Conservation (phyloP, 345 rosid species). For the Rubroshorea leprosula region DNA sequence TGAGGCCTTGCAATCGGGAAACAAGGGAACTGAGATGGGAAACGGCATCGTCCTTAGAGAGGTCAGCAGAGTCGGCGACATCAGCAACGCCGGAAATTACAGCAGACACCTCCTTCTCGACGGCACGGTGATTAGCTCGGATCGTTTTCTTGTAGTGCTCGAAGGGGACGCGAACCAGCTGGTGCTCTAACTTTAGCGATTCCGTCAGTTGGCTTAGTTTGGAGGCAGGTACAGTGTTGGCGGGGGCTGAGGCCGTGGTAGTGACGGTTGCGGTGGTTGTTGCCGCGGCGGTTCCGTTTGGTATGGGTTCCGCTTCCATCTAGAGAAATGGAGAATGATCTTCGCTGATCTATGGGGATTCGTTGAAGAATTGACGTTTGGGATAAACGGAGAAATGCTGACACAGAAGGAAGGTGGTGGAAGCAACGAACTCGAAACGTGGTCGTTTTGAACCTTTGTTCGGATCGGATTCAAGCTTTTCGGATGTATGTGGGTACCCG, state of each 20-base stretch:
- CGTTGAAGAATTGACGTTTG: neutral
- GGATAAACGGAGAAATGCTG: neutral
- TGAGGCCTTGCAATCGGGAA: conserved; percentile 90
- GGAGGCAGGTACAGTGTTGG: conserved; percentile 35
- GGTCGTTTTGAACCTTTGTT: neutral
- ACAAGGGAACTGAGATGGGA: conserved; percentile 71
- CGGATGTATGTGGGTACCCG: neutral
- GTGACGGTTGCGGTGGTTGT: conserved; percentile 24
- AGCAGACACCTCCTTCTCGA: conserved; percentile 77
- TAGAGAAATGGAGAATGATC: too few relatives aligned
- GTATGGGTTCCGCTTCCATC: conserved; percentile 47
- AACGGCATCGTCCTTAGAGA: conserved; percentile 64
- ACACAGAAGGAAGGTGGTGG: neutral
- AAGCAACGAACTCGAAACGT: neutral
- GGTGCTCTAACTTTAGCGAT: conserved; percentile 87
- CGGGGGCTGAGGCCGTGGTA: conserved; percentile 18
- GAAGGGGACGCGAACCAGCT: conserved; percentile 86
- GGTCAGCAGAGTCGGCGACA: conserved; percentile 43
- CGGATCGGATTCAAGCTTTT: neutral
- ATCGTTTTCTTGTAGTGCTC: conserved; percentile 94
- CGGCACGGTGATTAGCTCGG: conserved; percentile 70
- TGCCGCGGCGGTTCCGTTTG: conserved; percentile 37
- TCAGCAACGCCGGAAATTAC: conserved; percentile 59
- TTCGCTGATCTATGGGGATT: neutral
- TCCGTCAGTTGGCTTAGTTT: conserved; percentile 62